Evolutionary conservation across 2,329 filamentous ascomycete genomes (phyloP), one percentile per base, ranked within the genome.

Genomic region (Samsoniella hepiali): DNA sequence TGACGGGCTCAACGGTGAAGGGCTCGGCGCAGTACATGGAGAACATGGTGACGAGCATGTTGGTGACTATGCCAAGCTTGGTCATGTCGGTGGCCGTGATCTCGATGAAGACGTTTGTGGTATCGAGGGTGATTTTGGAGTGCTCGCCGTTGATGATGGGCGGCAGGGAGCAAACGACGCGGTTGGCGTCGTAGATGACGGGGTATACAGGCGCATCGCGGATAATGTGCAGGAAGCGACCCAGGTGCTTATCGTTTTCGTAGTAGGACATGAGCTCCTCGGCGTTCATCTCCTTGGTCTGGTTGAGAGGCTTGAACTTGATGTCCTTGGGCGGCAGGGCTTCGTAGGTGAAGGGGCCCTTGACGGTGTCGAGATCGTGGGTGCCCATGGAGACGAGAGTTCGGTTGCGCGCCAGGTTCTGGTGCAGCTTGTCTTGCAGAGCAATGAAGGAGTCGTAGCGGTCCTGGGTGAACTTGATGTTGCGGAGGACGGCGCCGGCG

Each of bases 111-210:
- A 99, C 87, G 72, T 99, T 97, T 73, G 85, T 94, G 64, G 93
- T 98, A 74, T 96, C 81, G 51, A 96, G 80, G 8, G 88, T 92
- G 74, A 99, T 99, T 79, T 99, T 99, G 72, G 93, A 97, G 79
- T 95, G 93, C 72, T 99, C 87, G 71, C 93, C 88, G 80, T 99
- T 99, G 82, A 99, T 99, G 71, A 99, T 98, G 22, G 95, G 95
- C 1, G 95, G 95, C 71, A 99, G 83, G 8, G 94, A 98, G 79
- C 95, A 94, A 42, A 99, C 93, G 51, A 86, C 87, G 50, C 88
- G 84, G 73, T 97, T 91, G 59, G 91, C 86, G 75, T 99, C 95
- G 76, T 93, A 94, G 73, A 99, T 96, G 72, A 96, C 93, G 29
- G 95, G 95, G 76, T 99, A 99, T 50, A 97, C 90, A 5, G 93